Evolutionary conservation across 78 protist species (phyloP).

Genomic region (Corallochytrium limacisporum): DNA sequence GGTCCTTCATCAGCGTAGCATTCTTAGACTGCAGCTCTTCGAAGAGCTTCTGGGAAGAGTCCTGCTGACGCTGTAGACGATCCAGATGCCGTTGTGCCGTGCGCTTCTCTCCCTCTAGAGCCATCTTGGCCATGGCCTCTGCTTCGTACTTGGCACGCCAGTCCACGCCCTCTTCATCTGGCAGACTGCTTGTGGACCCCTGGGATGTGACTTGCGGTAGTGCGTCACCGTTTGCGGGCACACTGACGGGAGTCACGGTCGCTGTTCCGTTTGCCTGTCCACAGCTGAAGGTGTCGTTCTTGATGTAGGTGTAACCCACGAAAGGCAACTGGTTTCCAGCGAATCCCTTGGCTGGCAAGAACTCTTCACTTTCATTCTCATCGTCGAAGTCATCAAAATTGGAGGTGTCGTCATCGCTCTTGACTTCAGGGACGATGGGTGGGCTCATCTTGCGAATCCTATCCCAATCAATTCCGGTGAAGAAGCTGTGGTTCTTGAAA

Average conservation of each 20-base stretch:
- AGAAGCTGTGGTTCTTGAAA: neutral
- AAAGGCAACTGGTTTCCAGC: constrained; percentile 10
- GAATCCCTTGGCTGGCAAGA: neutral
- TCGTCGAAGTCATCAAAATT: neutral
- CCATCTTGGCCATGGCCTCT: too few species aligned
- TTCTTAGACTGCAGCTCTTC: too few species aligned
- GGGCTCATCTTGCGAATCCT: neutral
- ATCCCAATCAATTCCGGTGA: neutral
- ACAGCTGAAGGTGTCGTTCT: neutral
- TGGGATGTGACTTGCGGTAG: too few species aligned
- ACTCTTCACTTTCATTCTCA: neutral
- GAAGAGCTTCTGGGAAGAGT: too few species aligned
- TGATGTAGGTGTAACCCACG: constrained; percentile 3
- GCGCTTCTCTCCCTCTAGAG: too few species aligned
- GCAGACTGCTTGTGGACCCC: too few species aligned
- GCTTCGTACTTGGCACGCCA: too few species aligned
- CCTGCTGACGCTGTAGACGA: too few species aligned
- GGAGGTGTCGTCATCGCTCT: neutral
- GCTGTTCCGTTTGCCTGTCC: neutral
- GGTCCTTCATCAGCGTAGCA: too few species aligned
- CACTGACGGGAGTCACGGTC: neutral
- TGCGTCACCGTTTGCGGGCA: too few species aligned
- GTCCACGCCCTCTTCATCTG: too few species aligned
- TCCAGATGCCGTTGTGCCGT: too few species aligned
- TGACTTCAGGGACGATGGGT: constrained; percentile 1